These are phyloP conservation scores for Beauveria australis DNA, from an alignment of 2,329 filamentous ascomycete species.

Conservation along the genomic window DNA sequence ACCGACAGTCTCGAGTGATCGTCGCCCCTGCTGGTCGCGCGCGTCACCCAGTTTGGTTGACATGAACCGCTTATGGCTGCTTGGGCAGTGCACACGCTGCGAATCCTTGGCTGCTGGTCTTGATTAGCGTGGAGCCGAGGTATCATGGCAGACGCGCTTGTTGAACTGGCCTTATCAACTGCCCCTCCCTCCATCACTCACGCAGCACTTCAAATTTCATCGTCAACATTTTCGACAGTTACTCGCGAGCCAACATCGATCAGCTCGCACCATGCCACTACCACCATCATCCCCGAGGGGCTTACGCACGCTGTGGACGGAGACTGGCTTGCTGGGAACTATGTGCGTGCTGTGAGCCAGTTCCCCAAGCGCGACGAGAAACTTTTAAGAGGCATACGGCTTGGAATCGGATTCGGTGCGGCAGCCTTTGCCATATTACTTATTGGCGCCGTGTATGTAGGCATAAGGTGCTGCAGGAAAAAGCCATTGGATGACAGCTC, in stretches of 20 bases:
- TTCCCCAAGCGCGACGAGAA: slow-evolving; percentile 12
- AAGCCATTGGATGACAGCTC: not conserved
- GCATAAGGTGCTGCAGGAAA: slow-evolving; percentile 5
- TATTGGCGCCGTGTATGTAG: slow-evolving; percentile 3
- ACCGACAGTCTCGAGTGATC: not conserved
- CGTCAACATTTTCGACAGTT: not conserved
- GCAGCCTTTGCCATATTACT: slow-evolving; percentile 4
- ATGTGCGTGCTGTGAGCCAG: slow-evolving; percentile 20
- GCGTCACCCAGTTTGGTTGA: not conserved
- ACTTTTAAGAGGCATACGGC: slow-evolving; percentile 23
- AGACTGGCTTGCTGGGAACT: slow-evolving; percentile 24
- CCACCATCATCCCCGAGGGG: slow-evolving; percentile 25
- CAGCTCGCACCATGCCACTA: not conserved
- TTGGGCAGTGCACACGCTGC: slow-evolving; percentile 3
- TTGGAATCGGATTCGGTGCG: slow-evolving; percentile 22
- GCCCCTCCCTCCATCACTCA: not conserved
- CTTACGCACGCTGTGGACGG: slow-evolving; percentile 30
- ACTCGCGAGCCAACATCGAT: not conserved
- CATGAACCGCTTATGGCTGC: slow-evolving; percentile 5
- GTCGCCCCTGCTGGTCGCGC: slow-evolving; percentile 1
- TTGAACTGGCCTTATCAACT: not conserved
- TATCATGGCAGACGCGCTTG: not conserved
- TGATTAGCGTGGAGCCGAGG: not conserved
- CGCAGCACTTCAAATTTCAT: not conserved
- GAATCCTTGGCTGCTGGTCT: not conserved